A percentile compares a stretch with the other conserved stretches of the same genome.
These are phyloP conservation scores for Dioscorea cayenensis DNA, from an alignment of 116 monocot species.

Conservation along the genomic window DNA sequence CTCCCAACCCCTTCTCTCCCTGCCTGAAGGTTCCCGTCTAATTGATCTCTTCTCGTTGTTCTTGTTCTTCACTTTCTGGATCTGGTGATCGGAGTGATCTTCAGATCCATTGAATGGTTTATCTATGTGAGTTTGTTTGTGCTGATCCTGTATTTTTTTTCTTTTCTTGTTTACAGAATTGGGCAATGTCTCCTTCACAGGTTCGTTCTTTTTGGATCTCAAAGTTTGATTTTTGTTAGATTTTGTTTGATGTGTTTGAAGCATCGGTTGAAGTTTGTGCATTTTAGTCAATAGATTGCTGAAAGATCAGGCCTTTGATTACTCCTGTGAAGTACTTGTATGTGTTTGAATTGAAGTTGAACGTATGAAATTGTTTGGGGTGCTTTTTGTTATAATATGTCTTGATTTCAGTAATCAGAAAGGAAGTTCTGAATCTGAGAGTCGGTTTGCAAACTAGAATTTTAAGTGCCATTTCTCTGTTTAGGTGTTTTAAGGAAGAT, in stretches of 20 bases:
- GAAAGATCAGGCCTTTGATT: neutral
- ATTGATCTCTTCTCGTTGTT: neutral
- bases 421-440: no score
- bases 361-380: neutral
- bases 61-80: neutral
- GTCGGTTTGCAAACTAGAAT: no score
- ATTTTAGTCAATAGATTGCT: neutral
- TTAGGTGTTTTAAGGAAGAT: neutral
- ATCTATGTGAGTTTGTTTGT: neutral
- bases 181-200: slow-evolving; percentile 25
- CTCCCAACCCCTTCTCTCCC: slow-evolving; percentile 51
- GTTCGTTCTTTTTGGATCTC: slow-evolving; percentile 14
- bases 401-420: neutral
- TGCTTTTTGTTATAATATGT: neutral
- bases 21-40: slow-evolving; percentile 49
- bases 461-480: neutral
- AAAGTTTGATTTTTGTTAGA: neutral
- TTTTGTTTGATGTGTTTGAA: neutral
- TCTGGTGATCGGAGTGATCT: slow-evolving; percentile 5
- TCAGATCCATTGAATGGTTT: neutral
- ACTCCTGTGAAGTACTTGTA: neutral
- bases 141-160: neutral
- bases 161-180: slow-evolving; percentile 22
- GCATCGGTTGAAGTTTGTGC: neutral
- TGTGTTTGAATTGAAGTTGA: neutral